Percentiles rank a stretch among this genome's conserved stretches.
Conservation (phyloP, 2,329 filamentous ascomycete species). For the Phoma sp. region DNA sequence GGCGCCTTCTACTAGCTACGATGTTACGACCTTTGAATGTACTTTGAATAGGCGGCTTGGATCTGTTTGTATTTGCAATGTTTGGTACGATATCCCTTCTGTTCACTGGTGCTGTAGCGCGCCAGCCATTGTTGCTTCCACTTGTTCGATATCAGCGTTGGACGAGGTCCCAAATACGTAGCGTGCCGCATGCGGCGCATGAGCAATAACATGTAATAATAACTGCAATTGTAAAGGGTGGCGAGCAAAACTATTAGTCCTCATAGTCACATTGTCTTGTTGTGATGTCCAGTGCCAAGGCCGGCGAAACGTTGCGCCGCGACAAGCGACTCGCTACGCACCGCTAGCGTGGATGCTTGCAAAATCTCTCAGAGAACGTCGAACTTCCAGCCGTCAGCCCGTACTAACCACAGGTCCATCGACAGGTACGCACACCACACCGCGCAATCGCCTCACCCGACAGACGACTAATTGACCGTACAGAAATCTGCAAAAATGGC, state of each 20-base stretch:
- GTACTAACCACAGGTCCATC: conserved; percentile 47
- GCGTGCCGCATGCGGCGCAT: neutral
- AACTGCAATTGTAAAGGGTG: neutral
- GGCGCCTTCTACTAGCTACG: conserved; percentile 21
- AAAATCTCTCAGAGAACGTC: conserved; percentile 19
- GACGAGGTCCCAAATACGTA: neutral
- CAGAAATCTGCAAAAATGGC: conserved; percentile 61
- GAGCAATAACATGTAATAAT: conserved; percentile 7
- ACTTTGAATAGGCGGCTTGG: conserved; percentile 1
- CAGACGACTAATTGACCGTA: conserved; percentile 18
- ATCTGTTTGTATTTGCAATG: conserved; percentile 7
- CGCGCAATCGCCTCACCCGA: conserved; percentile 1
- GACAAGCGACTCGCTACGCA: conserved; percentile 22
- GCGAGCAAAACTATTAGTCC: neutral
- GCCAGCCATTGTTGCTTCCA: neutral
- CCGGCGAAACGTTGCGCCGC: conserved; percentile 33
- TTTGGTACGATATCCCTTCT: conserved; percentile 30
- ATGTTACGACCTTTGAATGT: conserved; percentile 25
- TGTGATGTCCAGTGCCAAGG: conserved; percentile 13
- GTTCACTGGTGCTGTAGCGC: conserved; percentile 8
- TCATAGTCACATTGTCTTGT: neutral
- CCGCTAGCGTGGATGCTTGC: conserved; percentile 1
- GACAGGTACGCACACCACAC: conserved; percentile 35
- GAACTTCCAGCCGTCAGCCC: conserved; percentile 28
- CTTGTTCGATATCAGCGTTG: conserved; percentile 5